A percentile compares a stretch with the other conserved stretches of the same genome.
Evolutionary conservation across 2,329 filamentous ascomycete genomes (phyloP).

Genomic region (Phialophora macrospora): DNA sequence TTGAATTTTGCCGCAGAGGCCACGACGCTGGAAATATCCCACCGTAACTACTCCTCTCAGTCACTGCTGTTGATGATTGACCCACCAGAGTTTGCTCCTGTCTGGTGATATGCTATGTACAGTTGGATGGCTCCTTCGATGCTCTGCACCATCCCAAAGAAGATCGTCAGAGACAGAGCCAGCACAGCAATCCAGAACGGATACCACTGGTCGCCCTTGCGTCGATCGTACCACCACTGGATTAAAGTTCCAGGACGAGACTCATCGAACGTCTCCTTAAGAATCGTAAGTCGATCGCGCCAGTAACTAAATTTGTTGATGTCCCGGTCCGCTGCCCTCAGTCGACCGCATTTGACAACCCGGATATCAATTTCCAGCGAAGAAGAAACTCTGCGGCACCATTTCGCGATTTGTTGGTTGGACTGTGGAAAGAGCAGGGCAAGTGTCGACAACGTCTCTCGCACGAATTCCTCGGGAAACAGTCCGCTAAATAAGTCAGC

Average conservation of each 20-base stretch:
- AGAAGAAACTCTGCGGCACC: constrained; percentile 33
- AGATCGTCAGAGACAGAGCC: constrained; percentile 43
- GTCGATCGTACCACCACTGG: constrained; percentile 45
- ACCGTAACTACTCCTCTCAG: too few species aligned
- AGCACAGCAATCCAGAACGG: constrained; percentile 53
- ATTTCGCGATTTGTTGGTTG: constrained; percentile 33
- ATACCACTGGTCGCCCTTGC: constrained; percentile 44
- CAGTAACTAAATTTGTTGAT: constrained; percentile 49
- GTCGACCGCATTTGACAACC: constrained; percentile 40
- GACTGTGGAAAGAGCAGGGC: constrained; percentile 18
- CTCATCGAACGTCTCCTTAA: constrained; percentile 53
- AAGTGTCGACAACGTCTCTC: constrained; percentile 9
- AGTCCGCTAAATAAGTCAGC: background rate
- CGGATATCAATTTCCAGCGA: constrained; percentile 41
- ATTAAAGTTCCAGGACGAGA: constrained; percentile 44
- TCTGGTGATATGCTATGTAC: constrained; percentile 42
- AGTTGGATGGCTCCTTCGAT: constrained; percentile 52
- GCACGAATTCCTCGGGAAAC: background rate
- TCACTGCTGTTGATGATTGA: background rate
- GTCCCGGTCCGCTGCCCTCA: constrained; percentile 40
- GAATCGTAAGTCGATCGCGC: constrained; percentile 50
- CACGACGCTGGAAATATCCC: too few species aligned
- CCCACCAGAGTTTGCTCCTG: background rate
- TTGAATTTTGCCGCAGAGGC: background rate
- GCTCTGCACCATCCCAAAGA: constrained; percentile 45